Percentiles rank a stretch among this genome's conserved stretches.
Evolutionary conservation across 106 monocot species (phyloP).

Genomic region (Dactylorhiza incarnata): DNA sequence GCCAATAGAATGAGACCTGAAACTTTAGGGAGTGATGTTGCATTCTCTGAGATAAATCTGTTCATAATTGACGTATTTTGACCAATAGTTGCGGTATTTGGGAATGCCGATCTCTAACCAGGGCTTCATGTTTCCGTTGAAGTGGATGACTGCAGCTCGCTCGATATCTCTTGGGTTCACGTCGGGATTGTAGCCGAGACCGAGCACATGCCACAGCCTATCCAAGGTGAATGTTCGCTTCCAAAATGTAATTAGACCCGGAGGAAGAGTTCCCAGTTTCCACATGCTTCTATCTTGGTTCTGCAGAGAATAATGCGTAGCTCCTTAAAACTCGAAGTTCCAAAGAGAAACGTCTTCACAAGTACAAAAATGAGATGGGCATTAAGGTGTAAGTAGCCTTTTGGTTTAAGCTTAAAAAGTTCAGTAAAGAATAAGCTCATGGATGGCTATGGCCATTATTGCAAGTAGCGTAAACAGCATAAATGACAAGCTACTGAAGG

Average conservation of each 20-base stretch:
- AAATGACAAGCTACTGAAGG: neutral
- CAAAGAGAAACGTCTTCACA: neutral
- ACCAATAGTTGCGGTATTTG: slow-evolving; percentile 38
- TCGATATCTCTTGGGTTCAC: slow-evolving; percentile 32
- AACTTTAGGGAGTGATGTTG: slow-evolving; percentile 39
- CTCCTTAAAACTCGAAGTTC: neutral
- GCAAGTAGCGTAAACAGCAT: neutral
- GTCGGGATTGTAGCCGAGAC: slow-evolving; percentile 49
- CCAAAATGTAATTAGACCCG: slow-evolving; percentile 49
- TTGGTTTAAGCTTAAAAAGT: slow-evolving; percentile 3
- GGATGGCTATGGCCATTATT: neutral
- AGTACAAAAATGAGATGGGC: neutral
- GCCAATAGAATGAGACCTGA: neutral
- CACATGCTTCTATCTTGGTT: slow-evolving; percentile 44
- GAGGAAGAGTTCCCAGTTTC: slow-evolving; percentile 51
- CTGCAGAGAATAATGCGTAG: slow-evolving; percentile 10
- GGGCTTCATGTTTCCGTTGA: slow-evolving; percentile 57
- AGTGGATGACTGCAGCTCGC: slow-evolving; percentile 44
- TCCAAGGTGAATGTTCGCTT: slow-evolving; percentile 25
- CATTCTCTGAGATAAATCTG: slow-evolving; percentile 46
- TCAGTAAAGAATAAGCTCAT: neutral
- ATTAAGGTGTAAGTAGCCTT: neutral
- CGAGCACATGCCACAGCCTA: slow-evolving; percentile 44
- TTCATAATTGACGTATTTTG: slow-evolving; percentile 32
- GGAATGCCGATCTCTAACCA: slow-evolving; percentile 54